phyloP scores from a whole-genome alignment of 805 yeast genomes.

The Metschnikowia borealis region DNA sequence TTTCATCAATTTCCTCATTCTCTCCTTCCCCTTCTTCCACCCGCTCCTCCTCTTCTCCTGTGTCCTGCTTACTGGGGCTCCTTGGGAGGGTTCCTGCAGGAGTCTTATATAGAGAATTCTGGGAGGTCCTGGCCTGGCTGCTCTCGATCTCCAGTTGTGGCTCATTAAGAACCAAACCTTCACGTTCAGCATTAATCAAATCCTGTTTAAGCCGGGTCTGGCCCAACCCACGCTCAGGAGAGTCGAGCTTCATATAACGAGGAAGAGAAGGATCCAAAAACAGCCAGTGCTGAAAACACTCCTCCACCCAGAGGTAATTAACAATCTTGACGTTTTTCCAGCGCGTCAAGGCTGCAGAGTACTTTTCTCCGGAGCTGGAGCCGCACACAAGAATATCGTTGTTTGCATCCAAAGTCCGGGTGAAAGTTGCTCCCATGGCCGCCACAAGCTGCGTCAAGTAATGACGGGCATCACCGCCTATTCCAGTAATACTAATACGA shows the following conservation, averaged over 20 bases:
- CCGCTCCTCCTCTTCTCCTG: background rate
- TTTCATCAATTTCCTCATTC: background rate
- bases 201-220: background rate
- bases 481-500: constrained; percentile 68
- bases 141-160: background rate
- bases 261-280: constrained; percentile 42
- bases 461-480: constrained; percentile 77
- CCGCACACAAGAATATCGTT: constrained; percentile 76
- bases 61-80: background rate
- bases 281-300: constrained; percentile 61
- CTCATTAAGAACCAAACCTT: no score
- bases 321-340: constrained; percentile 62
- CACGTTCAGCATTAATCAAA: background rate
- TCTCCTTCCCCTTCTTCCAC: background rate
- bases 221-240: background rate
- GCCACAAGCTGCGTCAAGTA: constrained; percentile 63
- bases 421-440: constrained; percentile 72
- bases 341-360: constrained; percentile 55
- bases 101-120: background rate
- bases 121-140: background rate
- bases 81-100: background rate
- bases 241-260: constrained; percentile 33
- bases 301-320: constrained; percentile 88
- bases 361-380: constrained; percentile 66
- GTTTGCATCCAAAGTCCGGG: constrained; percentile 57